Evolutionary conservation across 306 rosid species (phyloP), one percentile per base, ranked within the genome.

Genomic region (Datisca glomerata): DNA sequence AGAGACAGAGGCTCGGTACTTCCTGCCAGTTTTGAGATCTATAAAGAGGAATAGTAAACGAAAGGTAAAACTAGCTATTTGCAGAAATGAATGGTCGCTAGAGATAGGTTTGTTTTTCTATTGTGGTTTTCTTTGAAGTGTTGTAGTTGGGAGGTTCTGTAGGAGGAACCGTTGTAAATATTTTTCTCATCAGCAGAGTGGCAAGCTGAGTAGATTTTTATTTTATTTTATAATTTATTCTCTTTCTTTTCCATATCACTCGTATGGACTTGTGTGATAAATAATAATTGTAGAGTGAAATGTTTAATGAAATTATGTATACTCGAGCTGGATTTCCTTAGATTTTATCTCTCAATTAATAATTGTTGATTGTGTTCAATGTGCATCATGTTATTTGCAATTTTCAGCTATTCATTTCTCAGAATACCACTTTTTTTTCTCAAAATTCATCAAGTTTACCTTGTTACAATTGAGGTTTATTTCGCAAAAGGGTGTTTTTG

Each of bases 1-100:
- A 65, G 83, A 77, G 79, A 50, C 94, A 60, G 83, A 84, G 96
- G 81, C 96, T 89, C 28, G 98, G 98, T 59, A 89, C 96, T 41
- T 89, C 98, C 24, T 89, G 98, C 93, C 95, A 89, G 83, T 89
- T 89, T 83, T 89, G 95, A 86, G 49, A 64, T 19, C 21, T 41
- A 49, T 18, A 37, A 5, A 21, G 36, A 8, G n/a, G 36, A 31
- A 8, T 1, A 8, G 36, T 8, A 4, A 3, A 31, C 2, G 36
- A 31, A 31, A 31, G 3, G n/a, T 12, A 10, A 31, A 14, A 31
- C n/a, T 31, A 10, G 36, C n/a, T 8, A 14, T 31, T 31, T 31
- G 36, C 36, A 8, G 0, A 31, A 11, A 31, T 12, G 36, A 31
- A 31, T 31, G 3, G 6, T 31, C n/a, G 4, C n/a, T 31, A 31